A percentile compares a stretch with the other conserved stretches of the same genome.
phyloP scores from a whole-genome alignment of 169 alveolate species.

The Plasmodium coatneyi region DNA sequence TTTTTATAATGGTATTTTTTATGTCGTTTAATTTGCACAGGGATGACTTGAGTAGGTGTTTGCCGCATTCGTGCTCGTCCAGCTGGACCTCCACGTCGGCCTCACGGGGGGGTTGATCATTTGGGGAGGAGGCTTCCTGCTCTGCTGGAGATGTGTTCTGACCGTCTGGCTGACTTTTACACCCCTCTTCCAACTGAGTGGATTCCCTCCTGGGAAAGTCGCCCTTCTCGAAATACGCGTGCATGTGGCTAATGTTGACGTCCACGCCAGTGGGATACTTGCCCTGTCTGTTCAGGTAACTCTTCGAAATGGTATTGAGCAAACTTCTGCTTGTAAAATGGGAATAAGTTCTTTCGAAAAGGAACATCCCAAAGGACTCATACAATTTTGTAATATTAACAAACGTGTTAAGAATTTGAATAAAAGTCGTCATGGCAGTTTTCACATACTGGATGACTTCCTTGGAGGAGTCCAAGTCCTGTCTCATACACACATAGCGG shows the following conservation, averaged over 20 bases:
- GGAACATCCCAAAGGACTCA: conserved; percentile 1
- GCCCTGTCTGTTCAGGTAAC: not conserved
- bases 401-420: conserved; percentile 16
- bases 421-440: conserved; percentile 6
- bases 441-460: conserved; percentile 22
- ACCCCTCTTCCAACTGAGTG: not conserved
- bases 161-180: no score
- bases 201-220: not conserved
- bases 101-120: not conserved
- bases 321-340: not conserved
- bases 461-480: conserved; percentile 22
- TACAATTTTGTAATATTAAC: conserved; percentile 4
- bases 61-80: conserved; percentile 38
- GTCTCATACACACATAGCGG: not conserved
- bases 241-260: conserved; percentile 23
- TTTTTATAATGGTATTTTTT: conserved; percentile 50
- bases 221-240: conserved; percentile 4
- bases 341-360: conserved; percentile 44
- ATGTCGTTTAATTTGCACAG: conserved; percentile 58
- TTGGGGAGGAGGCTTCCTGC: not conserved
- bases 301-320: conserved; percentile 3
- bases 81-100: not conserved
- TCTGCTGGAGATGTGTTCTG: not conserved
- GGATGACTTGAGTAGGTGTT: conserved; percentile 27
- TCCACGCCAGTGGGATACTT: conserved; percentile 5